These are phyloP conservation scores for Mentha longifolia DNA, from an alignment of 257 asterid species.

Conservation along the genomic window DNA sequence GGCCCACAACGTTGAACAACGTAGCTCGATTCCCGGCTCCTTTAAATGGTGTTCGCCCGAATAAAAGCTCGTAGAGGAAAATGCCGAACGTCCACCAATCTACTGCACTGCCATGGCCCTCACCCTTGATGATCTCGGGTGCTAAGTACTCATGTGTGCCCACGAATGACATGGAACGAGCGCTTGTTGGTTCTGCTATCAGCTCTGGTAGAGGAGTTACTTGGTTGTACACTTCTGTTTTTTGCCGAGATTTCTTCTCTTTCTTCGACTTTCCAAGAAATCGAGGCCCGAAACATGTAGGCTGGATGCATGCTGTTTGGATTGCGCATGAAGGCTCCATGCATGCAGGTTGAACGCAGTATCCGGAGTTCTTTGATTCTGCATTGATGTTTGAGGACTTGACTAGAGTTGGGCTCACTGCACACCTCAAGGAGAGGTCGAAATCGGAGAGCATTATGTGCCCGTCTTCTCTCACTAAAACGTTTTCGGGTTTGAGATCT, in stretches of 20 bases:
- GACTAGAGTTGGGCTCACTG: constrained; percentile 63
- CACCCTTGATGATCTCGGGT: constrained; percentile 64
- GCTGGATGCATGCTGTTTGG: constrained; percentile 56
- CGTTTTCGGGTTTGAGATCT: constrained; percentile 71
- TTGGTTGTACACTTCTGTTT: constrained; percentile 44
- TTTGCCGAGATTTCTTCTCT: constrained; percentile 43
- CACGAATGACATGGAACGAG: constrained; percentile 66
- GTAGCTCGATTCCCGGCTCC: constrained; percentile 63
- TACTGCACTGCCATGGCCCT: constrained; percentile 68
- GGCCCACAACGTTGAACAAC: constrained; percentile 60
- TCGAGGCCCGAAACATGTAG: constrained; percentile 60
- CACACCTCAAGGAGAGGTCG: constrained; percentile 72
- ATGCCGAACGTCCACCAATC: constrained; percentile 72
- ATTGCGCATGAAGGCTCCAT: constrained; percentile 58
- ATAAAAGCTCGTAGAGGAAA: constrained; percentile 58
- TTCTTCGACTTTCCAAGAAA: constrained; percentile 51
- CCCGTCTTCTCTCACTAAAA: constrained; percentile 65
- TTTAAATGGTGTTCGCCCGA: constrained; percentile 60
- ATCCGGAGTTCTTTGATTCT: constrained; percentile 50
- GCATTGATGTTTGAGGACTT: constrained; percentile 45
- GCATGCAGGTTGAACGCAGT: constrained; percentile 53
- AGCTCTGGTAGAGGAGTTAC: constrained; percentile 56
- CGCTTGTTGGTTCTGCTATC: constrained; percentile 62
- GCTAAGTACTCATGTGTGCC: constrained; percentile 67
- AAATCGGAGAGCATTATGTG: constrained; percentile 79